Conservation (phyloP, 1,284 basidiomycete genomes). For the Vanrija humicola region DNA sequence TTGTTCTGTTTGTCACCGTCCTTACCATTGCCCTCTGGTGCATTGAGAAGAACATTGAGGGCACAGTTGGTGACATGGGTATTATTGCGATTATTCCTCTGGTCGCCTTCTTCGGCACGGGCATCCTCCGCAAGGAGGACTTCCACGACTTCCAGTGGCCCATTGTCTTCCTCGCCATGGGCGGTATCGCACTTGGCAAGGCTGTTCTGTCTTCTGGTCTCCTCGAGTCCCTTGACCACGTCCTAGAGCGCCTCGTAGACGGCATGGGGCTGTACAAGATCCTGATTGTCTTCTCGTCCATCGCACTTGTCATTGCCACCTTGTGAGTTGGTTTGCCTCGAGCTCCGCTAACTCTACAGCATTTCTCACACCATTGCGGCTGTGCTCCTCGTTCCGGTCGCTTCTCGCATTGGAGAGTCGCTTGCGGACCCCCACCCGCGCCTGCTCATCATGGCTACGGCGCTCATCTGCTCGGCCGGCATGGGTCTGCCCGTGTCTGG, state of each 20-base stretch:
- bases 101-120: conserved; percentile 90
- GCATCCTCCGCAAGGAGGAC: conserved; percentile 92
- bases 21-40: conserved; percentile 90
- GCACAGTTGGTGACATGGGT: conserved; percentile 89
- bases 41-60: conserved; percentile 75
- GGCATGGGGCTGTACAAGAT: conserved; percentile 75
- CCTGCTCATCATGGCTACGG: conserved; percentile 83
- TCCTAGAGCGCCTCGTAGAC: conserved; percentile 66
- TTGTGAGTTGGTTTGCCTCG: conserved; percentile 35
- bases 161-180: conserved; percentile 94
- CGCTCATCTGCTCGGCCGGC: conserved; percentile 85
- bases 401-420: conserved; percentile 77
- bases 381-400: conserved; percentile 92
- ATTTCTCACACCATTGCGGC: conserved; percentile 97
- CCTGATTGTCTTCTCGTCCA: conserved; percentile 72
- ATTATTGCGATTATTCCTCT: conserved; percentile 93
- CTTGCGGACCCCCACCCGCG: conserved; percentile 67
- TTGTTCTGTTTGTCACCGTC: conserved; percentile 80
- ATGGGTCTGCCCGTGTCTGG: conserved; percentile 99
- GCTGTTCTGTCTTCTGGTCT: conserved; percentile 88
- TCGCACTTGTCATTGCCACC: conserved; percentile 72
- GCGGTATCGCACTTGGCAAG: conserved; percentile 92
- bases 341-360: conserved; percentile 16
- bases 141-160: conserved; percentile 94
- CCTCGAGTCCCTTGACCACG: conserved; percentile 67